Base-by-base conservation (phyloP, 108 stramenopile species). In the Seminavis robusta region DNA sequence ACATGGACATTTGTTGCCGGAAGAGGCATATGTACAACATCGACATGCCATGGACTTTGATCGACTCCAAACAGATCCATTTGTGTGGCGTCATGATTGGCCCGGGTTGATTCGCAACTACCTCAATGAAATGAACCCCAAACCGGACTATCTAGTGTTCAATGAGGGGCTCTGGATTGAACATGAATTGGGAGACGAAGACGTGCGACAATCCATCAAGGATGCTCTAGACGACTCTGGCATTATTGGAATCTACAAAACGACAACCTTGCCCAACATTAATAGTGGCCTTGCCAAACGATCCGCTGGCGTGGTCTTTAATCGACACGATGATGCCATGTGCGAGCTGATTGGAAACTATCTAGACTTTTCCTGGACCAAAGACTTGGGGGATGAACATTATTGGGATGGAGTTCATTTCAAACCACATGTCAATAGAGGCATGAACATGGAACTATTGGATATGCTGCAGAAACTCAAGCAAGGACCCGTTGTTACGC, bases 221-320 rank as follows among this genome's bases (percentile, higher is more conserved):
- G 17, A 24, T 20, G 59, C 41, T 7, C 34, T 69, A 44, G 45
- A 50, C 25, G 19, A 39, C 19, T 42, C 45, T 61, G 59, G 60
- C 0, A 69, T 69, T 33, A 60, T 60, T 29, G 59, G 67, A 24
- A 33, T 69, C 27, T 69, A 69, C 38, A 52, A 53, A 38, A 69
- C 67, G 1, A 69, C 67, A 1, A 69, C 67, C 33, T 46, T 36
- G 38, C 44, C n/a, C n/a, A n/a, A n/a, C n/a, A n/a, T n/a, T n/a
- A n/a, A n/a, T n/a, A n/a, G n/a, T n/a, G n/a, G n/a, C n/a, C n/a
- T n/a, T n/a, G n/a, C n/a, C n/a, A n/a, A n/a, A n/a, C n/a, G n/a
- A n/a, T n/a, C n/a, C n/a, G n/a, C n/a, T n/a, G n/a, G n/a, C n/a
- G n/a, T n/a, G n/a, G n/a, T n/a, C n/a, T n/a, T n/a, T n/a, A n/a